Conservation (phyloP, 2,329 filamentous ascomycete genomes). For the Raffaelea albimanens region DNA sequence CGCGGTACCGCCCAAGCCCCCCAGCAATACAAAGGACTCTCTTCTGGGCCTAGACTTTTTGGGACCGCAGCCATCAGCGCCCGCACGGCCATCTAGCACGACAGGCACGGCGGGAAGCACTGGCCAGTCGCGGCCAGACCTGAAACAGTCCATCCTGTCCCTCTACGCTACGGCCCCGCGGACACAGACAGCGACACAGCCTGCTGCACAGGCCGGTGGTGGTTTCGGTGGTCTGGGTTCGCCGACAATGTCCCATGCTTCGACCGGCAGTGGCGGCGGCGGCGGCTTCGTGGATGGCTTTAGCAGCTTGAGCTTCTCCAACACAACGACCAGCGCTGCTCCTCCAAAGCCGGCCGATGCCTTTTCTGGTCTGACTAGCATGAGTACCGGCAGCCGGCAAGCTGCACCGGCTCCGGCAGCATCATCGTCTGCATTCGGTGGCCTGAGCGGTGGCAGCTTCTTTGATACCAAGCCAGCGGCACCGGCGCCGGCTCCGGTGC, state of each 20-base stretch:
- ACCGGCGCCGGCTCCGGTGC: background rate
- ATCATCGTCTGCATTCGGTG: slow-evolving; percentile 36
- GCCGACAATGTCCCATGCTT: slow-evolving; percentile 26
- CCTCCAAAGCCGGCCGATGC: slow-evolving; percentile 15
- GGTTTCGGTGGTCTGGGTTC: slow-evolving; percentile 62
- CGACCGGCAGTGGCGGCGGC: slow-evolving; percentile 25
- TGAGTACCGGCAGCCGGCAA: no score
- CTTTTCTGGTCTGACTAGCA: slow-evolving; percentile 11
- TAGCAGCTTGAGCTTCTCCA: slow-evolving; percentile 33
- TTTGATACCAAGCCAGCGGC: slow-evolving; percentile 65
- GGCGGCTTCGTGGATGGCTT: slow-evolving; percentile 17
- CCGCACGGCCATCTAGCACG: slow-evolving; percentile 77
- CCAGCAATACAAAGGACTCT: slow-evolving; percentile 68
- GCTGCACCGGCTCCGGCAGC: slow-evolving; percentile 15
- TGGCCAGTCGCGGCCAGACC: slow-evolving; percentile 72
- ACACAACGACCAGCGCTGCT: slow-evolving; percentile 14
- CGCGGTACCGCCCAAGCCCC: slow-evolving; percentile 56
- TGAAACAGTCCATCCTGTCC: slow-evolving; percentile 96
- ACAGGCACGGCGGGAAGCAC: slow-evolving; percentile 46
- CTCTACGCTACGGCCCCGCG: slow-evolving; percentile 81
- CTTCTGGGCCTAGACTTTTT: slow-evolving; percentile 90
- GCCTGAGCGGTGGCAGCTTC: slow-evolving; percentile 66
- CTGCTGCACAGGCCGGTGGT: slow-evolving; percentile 43
- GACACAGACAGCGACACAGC: slow-evolving; percentile 50
- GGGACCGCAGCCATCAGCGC: slow-evolving; percentile 57